Evolutionary conservation across 2,329 filamentous ascomycete species (phyloP).

Genomic region (Fusarium austroafricanum): DNA sequence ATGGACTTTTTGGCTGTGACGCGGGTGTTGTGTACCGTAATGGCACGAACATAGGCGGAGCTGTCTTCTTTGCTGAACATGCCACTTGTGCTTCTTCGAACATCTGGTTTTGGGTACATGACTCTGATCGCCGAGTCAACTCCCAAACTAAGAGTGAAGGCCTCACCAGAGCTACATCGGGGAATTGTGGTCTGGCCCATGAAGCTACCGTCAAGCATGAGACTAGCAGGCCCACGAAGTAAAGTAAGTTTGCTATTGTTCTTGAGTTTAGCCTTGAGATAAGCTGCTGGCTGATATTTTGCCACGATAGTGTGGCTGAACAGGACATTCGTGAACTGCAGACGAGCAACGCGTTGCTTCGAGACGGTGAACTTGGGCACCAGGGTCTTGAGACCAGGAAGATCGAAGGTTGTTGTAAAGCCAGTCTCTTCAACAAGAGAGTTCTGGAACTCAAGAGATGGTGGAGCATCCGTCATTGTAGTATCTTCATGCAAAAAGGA

Average conservation of each 20-base stretch:
- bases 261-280: slow-evolving; percentile 67
- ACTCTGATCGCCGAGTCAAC: slow-evolving; percentile 69
- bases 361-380: slow-evolving; percentile 61
- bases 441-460: slow-evolving; percentile 55
- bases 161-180: slow-evolving; percentile 65
- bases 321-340: slow-evolving; percentile 61
- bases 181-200: slow-evolving; percentile 67
- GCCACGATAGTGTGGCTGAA: slow-evolving; percentile 70
- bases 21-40: slow-evolving; percentile 64
- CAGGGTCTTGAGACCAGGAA: slow-evolving; percentile 68
- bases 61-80: slow-evolving; percentile 66
- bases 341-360: slow-evolving; percentile 70
- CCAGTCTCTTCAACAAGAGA: slow-evolving; percentile 69
- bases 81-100: slow-evolving; percentile 62
- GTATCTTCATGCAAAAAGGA: slow-evolving; percentile 43
- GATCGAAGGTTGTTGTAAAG: slow-evolving; percentile 70
- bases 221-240: slow-evolving; percentile 64
- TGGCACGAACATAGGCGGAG: slow-evolving; percentile 60
- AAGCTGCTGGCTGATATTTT: slow-evolving; percentile 70
- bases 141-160: slow-evolving; percentile 66
- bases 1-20: slow-evolving; percentile 53
- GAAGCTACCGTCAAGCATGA: slow-evolving; percentile 73
- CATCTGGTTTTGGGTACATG: slow-evolving; percentile 66
- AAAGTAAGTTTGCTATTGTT: slow-evolving; percentile 68
- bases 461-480: slow-evolving; percentile 50